These are phyloP conservation scores for Eucalyptus microcorys DNA, from an alignment of 345 rosid species.

Conservation along the genomic window DNA sequence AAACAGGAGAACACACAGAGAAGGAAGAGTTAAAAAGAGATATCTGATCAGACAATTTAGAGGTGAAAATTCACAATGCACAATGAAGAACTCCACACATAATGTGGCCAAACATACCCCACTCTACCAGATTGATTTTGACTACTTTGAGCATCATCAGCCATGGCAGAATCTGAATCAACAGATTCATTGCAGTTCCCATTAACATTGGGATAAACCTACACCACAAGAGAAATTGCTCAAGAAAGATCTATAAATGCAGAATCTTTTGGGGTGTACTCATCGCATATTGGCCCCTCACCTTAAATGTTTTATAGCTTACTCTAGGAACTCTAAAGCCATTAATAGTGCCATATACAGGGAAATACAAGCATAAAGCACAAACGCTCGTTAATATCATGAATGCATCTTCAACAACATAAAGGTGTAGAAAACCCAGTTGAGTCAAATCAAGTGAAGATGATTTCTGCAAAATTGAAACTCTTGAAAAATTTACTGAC, in stretches of 20 bases:
- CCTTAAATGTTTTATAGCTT: not conserved
- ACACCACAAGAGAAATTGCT: not conserved
- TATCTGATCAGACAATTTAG: not conserved
- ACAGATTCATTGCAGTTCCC: conserved; percentile 31
- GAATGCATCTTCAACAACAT: not conserved
- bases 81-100: not conserved
- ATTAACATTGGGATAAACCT: conserved; percentile 53
- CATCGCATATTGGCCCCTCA: not conserved
- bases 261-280: not conserved
- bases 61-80: not conserved
- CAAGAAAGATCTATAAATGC: not conserved
- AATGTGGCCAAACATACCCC: conserved; percentile 18
- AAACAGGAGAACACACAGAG: conserved; percentile 1
- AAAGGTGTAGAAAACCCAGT: not conserved
- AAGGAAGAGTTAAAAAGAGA: not conserved
- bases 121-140: conserved; percentile 30
- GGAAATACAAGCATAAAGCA: not conserved
- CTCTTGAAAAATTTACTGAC: not conserved
- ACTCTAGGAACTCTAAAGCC: not conserved
- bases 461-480: not conserved
- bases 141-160: conserved; percentile 76
- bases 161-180: conserved; percentile 38
- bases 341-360: not conserved
- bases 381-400: not conserved
- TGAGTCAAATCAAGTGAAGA: not conserved